Evolutionary conservation across 2,329 filamentous ascomycete genomes (phyloP).

Genomic region (Aspergillus cejpii): DNA sequence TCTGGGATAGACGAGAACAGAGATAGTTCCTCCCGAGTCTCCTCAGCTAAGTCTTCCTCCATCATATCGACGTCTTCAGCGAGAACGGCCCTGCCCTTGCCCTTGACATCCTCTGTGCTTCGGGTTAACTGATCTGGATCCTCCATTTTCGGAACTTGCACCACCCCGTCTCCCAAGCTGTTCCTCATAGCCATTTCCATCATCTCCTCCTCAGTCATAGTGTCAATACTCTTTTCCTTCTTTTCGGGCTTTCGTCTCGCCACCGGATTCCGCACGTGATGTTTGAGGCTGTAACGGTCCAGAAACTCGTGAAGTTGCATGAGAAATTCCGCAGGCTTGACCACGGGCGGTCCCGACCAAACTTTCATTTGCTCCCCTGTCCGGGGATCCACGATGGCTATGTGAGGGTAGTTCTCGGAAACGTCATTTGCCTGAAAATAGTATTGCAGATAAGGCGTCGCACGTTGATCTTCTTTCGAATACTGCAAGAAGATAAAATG

Average conservation of each 20-base stretch:
- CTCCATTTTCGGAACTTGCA: slow-evolving; percentile 49
- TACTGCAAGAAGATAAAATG: slow-evolving; percentile 97
- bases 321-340: slow-evolving; percentile 70
- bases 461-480: slow-evolving; percentile 72
- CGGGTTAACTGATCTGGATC: slow-evolving; percentile 89
- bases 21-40: slow-evolving; percentile 31
- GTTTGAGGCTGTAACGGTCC: slow-evolving; percentile 88
- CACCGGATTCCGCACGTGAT: slow-evolving; percentile 87
- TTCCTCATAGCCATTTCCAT: slow-evolving; percentile 87
- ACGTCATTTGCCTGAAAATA: slow-evolving; percentile 78
- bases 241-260: slow-evolving; percentile 67
- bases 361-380: slow-evolving; percentile 97
- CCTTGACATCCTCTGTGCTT: slow-evolving; percentile 44
- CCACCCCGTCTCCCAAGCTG: slow-evolving; percentile 59
- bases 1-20: slow-evolving; percentile 66
- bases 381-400: slow-evolving; percentile 88
- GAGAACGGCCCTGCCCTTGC: slow-evolving; percentile 46
- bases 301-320: slow-evolving; percentile 91
- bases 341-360: slow-evolving; percentile 80
- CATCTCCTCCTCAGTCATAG: slow-evolving; percentile 97
- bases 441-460: slow-evolving; percentile 76
- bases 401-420: slow-evolving; percentile 88
- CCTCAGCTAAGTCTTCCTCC: slow-evolving; percentile 31
- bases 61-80: slow-evolving; percentile 34
- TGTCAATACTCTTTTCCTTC: slow-evolving; percentile 66